Conservation (phyloP, 257 asterid genomes). For the Coffea canephora region DNA sequence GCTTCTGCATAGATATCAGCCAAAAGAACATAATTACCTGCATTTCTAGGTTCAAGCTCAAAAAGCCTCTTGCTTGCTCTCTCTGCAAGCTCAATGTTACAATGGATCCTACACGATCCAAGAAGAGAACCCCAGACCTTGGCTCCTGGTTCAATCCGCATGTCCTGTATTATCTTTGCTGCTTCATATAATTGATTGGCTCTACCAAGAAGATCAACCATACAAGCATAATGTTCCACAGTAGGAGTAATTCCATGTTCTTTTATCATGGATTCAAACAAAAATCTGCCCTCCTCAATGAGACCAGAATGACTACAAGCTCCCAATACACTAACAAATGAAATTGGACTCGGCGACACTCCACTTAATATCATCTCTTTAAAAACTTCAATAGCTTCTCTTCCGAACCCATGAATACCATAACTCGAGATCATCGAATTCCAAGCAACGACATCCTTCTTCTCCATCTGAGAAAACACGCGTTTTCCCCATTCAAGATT, state of each 20-base stretch:
- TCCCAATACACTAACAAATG: constrained; percentile 77
- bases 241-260: constrained; percentile 49
- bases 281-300: constrained; percentile 58
- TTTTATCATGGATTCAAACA: constrained; percentile 63
- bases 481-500: constrained; percentile 46
- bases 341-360: constrained; percentile 60
- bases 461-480: constrained; percentile 62
- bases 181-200: constrained; percentile 81
- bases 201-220: constrained; percentile 93
- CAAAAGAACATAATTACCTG: constrained; percentile 86
- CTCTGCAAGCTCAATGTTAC: constrained; percentile 75
- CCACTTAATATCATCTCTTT: constrained; percentile 62
- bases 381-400: constrained; percentile 52
- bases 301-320: constrained; percentile 96
- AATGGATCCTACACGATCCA: constrained; percentile 83
- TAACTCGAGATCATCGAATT: constrained; percentile 81
- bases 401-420: constrained; percentile 72
- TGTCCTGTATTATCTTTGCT: constrained; percentile 56
- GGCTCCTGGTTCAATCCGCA: constrained; percentile 77
- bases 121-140: constrained; percentile 89
- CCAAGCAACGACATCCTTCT: constrained; percentile 76
- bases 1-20: constrained; percentile 85
- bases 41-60: constrained; percentile 84
- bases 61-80: constrained; percentile 66
- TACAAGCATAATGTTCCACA: constrained; percentile 84